phyloP scores from a whole-genome alignment of 768 basidiomycete genomes.

The Hemileccinum impolitum region DNA sequence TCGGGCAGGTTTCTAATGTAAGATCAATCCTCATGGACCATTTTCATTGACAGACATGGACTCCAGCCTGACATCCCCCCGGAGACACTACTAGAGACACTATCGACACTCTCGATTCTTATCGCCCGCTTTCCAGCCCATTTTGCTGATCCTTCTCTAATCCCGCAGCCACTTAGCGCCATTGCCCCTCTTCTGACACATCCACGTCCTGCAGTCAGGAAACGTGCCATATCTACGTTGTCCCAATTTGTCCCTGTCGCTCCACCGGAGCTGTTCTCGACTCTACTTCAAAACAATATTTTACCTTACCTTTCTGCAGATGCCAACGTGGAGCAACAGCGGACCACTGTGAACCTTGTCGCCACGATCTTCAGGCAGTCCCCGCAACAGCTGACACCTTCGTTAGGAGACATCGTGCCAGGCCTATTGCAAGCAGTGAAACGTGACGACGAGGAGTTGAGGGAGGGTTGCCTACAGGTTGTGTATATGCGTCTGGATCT shows the following conservation, averaged over 20 bases:
- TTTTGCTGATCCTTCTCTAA: conserved; percentile 50
- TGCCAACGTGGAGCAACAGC: conserved; percentile 63
- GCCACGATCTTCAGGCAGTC: conserved; percentile 78
- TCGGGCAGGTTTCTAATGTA: conserved; percentile 77
- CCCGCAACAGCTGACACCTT: conserved; percentile 60
- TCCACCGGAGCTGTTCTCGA: conserved; percentile 55
- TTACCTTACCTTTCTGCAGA: conserved; percentile 53
- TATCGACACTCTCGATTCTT: conserved; percentile 84
- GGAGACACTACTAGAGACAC: conserved; percentile 78
- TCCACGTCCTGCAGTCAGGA: conserved; percentile 81
- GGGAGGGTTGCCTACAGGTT: conserved; percentile 79
- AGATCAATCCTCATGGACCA: conserved; percentile 11
- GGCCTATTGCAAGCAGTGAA: conserved; percentile 66
- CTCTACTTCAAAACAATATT: conserved; percentile 57
- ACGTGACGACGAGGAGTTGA: conserved; percentile 78
- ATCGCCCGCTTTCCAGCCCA: conserved; percentile 79
- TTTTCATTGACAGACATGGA: conserved; percentile 6
- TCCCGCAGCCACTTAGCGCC: conserved; percentile 59
- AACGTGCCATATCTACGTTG: conserved; percentile 84
- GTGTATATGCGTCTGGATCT: conserved; percentile 2
- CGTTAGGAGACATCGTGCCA: conserved; percentile 62
- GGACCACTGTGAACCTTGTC: conserved; percentile 74
- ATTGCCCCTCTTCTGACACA: conserved; percentile 74
- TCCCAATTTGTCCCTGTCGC: conserved; percentile 81
- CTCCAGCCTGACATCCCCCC: conserved; percentile 63